Conservation (phyloP, 2,329 filamentous ascomycete species). For the Phialemonium atrogriseum region DNA sequence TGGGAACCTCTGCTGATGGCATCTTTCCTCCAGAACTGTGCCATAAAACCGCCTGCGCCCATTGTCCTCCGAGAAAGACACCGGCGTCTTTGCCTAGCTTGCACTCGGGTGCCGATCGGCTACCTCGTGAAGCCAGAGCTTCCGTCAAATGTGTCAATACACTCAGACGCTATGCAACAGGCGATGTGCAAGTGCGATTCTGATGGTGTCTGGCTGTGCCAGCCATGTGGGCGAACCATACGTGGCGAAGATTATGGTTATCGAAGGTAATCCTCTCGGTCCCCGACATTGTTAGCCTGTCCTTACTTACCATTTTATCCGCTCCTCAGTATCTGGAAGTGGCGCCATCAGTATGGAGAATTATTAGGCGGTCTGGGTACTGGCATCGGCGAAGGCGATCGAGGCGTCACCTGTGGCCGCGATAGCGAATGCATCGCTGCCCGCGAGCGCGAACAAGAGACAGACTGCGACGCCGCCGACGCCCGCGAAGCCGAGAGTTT, state of each 20-base stretch:
- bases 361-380: constrained; percentile 74
- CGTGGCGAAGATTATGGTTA: constrained; percentile 52
- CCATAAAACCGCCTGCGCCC: constrained; percentile 69
- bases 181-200: constrained; percentile 44
- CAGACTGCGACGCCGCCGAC: constrained; percentile 77
- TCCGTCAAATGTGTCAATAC: constrained; percentile 36
- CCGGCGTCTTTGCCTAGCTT: constrained; percentile 71
- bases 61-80: constrained; percentile 64
- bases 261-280: constrained; percentile 38
- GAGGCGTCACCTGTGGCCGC: constrained; percentile 83
- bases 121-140: constrained; percentile 38
- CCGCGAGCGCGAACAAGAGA: constrained; percentile 71
- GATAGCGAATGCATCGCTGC: constrained; percentile 68
- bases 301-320: not conserved
- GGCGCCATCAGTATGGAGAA: constrained; percentile 78
- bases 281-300: constrained; percentile 3
- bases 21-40: constrained; percentile 91
- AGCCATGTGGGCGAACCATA: constrained; percentile 70
- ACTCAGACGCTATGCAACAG: constrained; percentile 47
- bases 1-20: too few relatives aligned
- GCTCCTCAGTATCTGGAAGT: constrained; percentile 68
- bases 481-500: constrained; percentile 37
- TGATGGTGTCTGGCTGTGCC: constrained; percentile 72
- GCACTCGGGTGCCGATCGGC: constrained; percentile 62
- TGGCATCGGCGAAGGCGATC: constrained; percentile 79